Percentiles rank a stretch among this genome's conserved stretches.
These are phyloP conservation scores for Nicotiana sylvestris DNA, from an alignment of 257 asterid genomes.

Conservation along the genomic window DNA sequence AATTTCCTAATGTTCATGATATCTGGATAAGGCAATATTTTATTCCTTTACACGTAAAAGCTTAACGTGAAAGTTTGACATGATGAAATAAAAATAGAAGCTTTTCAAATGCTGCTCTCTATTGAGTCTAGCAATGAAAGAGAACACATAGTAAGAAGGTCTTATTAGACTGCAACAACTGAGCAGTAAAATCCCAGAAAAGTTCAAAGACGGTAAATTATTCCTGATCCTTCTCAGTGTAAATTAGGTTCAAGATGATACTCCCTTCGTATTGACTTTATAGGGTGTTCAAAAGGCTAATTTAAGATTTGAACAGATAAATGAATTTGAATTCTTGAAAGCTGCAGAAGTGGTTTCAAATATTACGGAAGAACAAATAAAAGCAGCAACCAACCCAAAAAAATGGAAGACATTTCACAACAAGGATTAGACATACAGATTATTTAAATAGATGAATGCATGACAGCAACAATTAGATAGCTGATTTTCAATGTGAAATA, in stretches of 20 bases:
- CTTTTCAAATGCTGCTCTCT: background rate
- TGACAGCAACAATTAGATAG: too few relatives aligned
- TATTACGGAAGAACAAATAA: too few relatives aligned
- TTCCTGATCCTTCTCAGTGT: background rate
- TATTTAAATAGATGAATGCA: too few relatives aligned
- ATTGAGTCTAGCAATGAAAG: background rate
- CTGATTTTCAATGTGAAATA: too few relatives aligned
- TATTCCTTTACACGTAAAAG: background rate
- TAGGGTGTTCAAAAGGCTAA: too few relatives aligned
- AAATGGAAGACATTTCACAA: too few relatives aligned
- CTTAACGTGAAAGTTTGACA: background rate
- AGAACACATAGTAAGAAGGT: background rate
- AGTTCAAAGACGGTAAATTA: background rate
- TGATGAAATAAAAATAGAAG: background rate
- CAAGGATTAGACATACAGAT: too few relatives aligned
- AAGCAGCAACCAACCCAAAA: too few relatives aligned
- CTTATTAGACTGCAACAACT: background rate
- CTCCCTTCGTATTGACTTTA: background rate
- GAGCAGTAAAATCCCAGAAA: background rate
- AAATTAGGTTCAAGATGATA: background rate
- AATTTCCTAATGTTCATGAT: background rate
- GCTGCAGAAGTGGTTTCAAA: too few relatives aligned
- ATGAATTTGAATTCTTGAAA: too few relatives aligned
- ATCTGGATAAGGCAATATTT: background rate
- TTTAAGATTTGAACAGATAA: too few relatives aligned